A percentile compares a stretch with the other conserved stretches of the same genome.
Evolutionary conservation across 208 protist genomes (phyloP).

Genomic region (Crithidia brevicula): DNA sequence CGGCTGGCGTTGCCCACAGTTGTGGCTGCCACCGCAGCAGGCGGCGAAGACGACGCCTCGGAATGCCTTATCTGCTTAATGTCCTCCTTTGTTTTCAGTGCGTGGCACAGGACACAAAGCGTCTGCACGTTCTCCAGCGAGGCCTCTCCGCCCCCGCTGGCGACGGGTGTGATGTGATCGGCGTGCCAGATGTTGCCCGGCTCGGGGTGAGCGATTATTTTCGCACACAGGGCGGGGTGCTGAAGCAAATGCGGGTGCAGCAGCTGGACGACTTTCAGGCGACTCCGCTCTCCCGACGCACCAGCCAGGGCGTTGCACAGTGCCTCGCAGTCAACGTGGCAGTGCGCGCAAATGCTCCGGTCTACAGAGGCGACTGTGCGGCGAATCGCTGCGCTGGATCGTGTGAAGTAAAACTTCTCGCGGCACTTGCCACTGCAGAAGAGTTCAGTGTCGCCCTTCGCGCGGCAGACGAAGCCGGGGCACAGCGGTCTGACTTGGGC

Average conservation of each 20-base stretch:
- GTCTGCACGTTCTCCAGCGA: constrained; percentile 80
- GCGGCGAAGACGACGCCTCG: neutral
- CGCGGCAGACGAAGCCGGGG: constrained; percentile 45
- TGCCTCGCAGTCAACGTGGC: constrained; percentile 72
- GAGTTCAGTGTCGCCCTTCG: constrained; percentile 54
- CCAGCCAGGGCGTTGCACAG: constrained; percentile 40
- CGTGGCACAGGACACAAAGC: constrained; percentile 83
- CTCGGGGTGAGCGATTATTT: constrained; percentile 53
- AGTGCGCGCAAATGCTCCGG: constrained; percentile 62
- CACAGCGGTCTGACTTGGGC: neutral
- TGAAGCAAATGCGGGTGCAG: constrained; percentile 66
- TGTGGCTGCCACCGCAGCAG: neutral
- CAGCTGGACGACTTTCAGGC: constrained; percentile 35
- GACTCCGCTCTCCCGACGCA: constrained; percentile 14
- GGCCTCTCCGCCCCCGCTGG: constrained; percentile 64
- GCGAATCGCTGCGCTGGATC: constrained; percentile 60
- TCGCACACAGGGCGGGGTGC: constrained; percentile 54
- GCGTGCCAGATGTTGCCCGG: constrained; percentile 84
- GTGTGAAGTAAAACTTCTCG: constrained; percentile 60
- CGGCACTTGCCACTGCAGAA: constrained; percentile 80
- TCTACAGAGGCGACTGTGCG: constrained; percentile 59
- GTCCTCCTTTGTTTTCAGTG: constrained; percentile 67
- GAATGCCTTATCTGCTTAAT: constrained; percentile 22
- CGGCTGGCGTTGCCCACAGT: neutral
- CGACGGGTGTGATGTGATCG: constrained; percentile 79